Evolutionary conservation across 129 eudicot species (phyloP), one percentile per base, ranked within the genome.

Genomic region (Tagetes erecta): DNA sequence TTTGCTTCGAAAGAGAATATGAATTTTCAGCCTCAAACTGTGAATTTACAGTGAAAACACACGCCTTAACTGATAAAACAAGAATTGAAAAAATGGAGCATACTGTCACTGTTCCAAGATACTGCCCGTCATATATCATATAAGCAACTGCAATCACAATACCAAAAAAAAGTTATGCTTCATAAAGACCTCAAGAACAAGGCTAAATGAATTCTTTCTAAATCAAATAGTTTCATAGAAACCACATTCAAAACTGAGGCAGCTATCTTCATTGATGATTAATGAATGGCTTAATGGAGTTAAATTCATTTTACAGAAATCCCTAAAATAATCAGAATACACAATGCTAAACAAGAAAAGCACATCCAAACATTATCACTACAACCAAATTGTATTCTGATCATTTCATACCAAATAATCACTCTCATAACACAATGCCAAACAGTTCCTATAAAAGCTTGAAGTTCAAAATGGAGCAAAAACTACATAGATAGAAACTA

Each of bases 41-140:
- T 46, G 91, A 88, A 81, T 95, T 85, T 70, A 91, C 86, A 38
- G 96, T 80, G 80, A 91, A 95, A 59, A 95, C 85, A 80, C 96
- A 91, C 64, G 96, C 92, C 85, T 95, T 95, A 9, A 95, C 77
- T 3, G 96, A 95, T 39, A 95, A 86, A 67, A 91, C 81, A 37
- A 95, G 80, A 30, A 95, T 68, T 1, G 99, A 95, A 80, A 75
- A 70, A 52, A 95, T 44, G 58, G 97, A 95, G 80, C 90, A 85
- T 6, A 95, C 31, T 33, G 93, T 77, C 75, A 95, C 99, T 65
- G 90, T 91, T 84, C 99, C 99, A 68, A 95, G 81, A 84, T 95
- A 95, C 27, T 96, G 96, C 52, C 99, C 96, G 82, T 95, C 97
- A 73, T 91, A 91, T 77, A 95, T 78, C 75, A 86, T 50, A 82